Conservation (phyloP, 2,329 filamentous ascomycete genomes). For the Trichoderma brevicompactum region DNA sequence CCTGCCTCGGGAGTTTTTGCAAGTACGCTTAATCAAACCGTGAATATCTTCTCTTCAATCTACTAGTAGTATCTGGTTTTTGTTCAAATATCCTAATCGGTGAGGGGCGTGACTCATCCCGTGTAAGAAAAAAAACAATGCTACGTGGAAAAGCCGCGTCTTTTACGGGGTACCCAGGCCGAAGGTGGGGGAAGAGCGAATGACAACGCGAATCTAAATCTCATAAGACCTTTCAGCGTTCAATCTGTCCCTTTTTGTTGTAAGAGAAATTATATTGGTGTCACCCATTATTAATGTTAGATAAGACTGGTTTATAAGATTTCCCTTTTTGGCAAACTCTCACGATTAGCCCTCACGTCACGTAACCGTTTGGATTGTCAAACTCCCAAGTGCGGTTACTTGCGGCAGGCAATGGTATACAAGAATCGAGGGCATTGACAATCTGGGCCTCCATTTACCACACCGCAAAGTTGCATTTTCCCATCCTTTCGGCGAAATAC, state of each 20-base stretch:
- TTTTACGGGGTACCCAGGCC: too few relatives aligned
- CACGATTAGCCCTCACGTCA: not conserved
- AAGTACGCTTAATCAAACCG: not conserved
- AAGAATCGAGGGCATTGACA: not conserved
- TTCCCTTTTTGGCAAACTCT: not conserved
- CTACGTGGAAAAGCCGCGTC: too few relatives aligned
- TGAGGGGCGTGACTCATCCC: not conserved
- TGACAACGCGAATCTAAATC: too few relatives aligned
- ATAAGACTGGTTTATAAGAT: too few relatives aligned
- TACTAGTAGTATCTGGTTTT: not conserved
- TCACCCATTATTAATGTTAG: too few relatives aligned
- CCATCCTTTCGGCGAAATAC: not conserved
- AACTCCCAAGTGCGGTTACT: slow-evolving; percentile 9
- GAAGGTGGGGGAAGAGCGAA: too few relatives aligned
- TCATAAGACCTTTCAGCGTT: too few relatives aligned
- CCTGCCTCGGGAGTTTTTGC: too few relatives aligned
- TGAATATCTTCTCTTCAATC: not conserved
- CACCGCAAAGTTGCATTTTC: not conserved
- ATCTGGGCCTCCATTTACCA: not conserved
- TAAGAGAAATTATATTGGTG: too few relatives aligned
- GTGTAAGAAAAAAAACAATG: not conserved
- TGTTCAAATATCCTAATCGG: too few relatives aligned
- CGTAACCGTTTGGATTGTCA: not conserved
- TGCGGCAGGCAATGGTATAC: slow-evolving; percentile 1
- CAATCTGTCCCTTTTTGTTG: too few relatives aligned